Percentiles rank a stretch among this genome's conserved stretches.
Evolutionary conservation across 2,329 filamentous ascomycete genomes (phyloP).

Genomic region (Aspergillus floridensis): DNA sequence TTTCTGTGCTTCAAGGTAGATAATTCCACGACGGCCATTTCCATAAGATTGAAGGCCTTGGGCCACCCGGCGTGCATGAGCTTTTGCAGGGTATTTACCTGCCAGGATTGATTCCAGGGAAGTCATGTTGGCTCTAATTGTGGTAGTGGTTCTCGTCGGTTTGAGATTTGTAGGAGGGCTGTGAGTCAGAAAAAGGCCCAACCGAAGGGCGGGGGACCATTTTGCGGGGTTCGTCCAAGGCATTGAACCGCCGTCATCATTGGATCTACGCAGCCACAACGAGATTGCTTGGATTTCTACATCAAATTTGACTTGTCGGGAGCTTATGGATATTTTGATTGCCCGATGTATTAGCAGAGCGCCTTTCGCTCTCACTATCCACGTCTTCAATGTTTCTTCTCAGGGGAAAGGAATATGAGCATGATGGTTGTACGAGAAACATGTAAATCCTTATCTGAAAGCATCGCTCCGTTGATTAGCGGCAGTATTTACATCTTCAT

Average conservation of each 20-base stretch:
- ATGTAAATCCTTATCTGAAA: constrained; percentile 6
- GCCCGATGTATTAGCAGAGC: too few relatives aligned
- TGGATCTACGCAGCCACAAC: too few relatives aligned
- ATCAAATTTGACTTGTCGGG: too few relatives aligned
- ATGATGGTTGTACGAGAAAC: background rate
- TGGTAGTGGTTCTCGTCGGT: too few relatives aligned
- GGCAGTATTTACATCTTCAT: constrained; percentile 38
- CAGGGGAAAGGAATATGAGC: background rate
- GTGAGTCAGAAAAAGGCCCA: background rate
- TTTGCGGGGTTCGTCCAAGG: too few relatives aligned
- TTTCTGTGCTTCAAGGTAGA: constrained; percentile 86
- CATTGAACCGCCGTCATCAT: too few relatives aligned
- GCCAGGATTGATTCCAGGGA: constrained; percentile 44
- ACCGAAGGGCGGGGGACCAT: too few relatives aligned
- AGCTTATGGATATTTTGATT: too few relatives aligned
- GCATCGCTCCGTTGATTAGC: constrained; percentile 24
- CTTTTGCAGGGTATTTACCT: constrained; percentile 76
- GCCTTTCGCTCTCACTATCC: too few relatives aligned
- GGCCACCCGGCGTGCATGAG: constrained; percentile 79
- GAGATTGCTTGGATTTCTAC: too few relatives aligned
- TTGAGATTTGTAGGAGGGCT: too few relatives aligned
- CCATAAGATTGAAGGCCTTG: constrained; percentile 67
- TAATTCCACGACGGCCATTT: constrained; percentile 65
- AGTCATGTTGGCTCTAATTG: constrained; percentile 24
- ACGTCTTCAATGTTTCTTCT: too few relatives aligned